Conservation (phyloP, 768 basidiomycete genomes). For the Aureoboletus auriporus region DNA sequence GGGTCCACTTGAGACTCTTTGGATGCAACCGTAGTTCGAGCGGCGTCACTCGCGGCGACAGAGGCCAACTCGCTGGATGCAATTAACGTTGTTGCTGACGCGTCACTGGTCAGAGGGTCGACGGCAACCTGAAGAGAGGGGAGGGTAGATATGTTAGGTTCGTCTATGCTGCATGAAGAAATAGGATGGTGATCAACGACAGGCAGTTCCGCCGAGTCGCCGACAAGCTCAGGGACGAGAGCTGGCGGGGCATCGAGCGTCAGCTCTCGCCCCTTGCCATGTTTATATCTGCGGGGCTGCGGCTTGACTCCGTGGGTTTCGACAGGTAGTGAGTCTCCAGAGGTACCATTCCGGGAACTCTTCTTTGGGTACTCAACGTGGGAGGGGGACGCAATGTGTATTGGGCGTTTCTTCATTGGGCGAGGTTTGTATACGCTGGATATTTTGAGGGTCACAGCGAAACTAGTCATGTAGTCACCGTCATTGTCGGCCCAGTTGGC, state of each 20-base stretch:
- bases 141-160: conserved; percentile 19
- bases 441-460: conserved; percentile 61
- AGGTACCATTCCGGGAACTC: neutral
- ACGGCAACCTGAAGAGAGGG: conserved; percentile 33
- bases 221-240: conserved; percentile 1
- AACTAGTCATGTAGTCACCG: conserved; percentile 9
- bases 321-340: neutral
- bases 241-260: conserved; percentile 26
- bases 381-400: conserved; percentile 30
- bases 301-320: conserved; percentile 26
- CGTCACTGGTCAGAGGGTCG: conserved; percentile 10
- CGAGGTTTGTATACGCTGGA: conserved; percentile 71
- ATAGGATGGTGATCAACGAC: conserved; percentile 3
- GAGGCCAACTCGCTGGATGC: too few relatives aligned
- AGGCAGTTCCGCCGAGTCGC: neutral
- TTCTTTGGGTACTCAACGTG: conserved; percentile 9
- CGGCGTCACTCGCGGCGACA: too few relatives aligned
- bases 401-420: conserved; percentile 46
- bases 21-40: too few relatives aligned
- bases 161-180: neutral
- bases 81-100: neutral
- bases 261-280: conserved; percentile 52
- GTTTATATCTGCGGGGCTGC: conserved; percentile 38
- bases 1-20: too few relatives aligned
- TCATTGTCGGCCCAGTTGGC: conserved; percentile 29